Conservation (phyloP, 805 yeast species). For the Barnettozyma populi region DNA sequence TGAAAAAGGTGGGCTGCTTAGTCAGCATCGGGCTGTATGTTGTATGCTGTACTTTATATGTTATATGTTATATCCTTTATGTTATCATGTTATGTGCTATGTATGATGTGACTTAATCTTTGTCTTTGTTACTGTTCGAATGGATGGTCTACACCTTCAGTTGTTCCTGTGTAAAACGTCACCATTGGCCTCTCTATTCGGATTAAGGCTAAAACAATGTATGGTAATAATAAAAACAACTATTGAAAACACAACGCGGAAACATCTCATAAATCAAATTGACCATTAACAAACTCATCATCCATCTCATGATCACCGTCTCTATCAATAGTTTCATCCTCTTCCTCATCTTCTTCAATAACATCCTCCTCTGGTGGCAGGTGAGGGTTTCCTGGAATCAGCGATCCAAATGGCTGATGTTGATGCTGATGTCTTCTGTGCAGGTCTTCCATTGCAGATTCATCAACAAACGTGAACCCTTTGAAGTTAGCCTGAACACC, state of each 20-base stretch:
- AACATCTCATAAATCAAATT: constrained; percentile 60
- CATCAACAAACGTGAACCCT: constrained; percentile 96
- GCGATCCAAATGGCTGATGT: constrained; percentile 52
- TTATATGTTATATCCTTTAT: no score
- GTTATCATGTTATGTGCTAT: no score
- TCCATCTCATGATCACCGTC: constrained; percentile 58
- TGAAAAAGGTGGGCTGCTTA: background rate
- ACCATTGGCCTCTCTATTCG: background rate
- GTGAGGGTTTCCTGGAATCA: constrained; percentile 75
- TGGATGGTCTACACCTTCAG: background rate
- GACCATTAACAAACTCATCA: constrained; percentile 84
- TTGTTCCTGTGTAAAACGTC: background rate
- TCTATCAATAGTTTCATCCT: constrained; percentile 39
- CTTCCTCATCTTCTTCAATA: constrained; percentile 61
- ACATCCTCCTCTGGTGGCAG: constrained; percentile 81
- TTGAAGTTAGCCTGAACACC: constrained; percentile 95
- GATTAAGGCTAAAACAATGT: background rate
- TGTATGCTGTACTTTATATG: no score
- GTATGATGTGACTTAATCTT: no score
- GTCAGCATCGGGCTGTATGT: background rate
- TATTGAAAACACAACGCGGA: background rate
- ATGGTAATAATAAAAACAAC: background rate
- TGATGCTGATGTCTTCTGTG: constrained; percentile 30
- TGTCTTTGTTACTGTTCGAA: background rate
- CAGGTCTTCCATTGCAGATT: constrained; percentile 85